Conservation (phyloP, 495 filamentous ascomycete genomes). For the Pyronema domesticum region DNA sequence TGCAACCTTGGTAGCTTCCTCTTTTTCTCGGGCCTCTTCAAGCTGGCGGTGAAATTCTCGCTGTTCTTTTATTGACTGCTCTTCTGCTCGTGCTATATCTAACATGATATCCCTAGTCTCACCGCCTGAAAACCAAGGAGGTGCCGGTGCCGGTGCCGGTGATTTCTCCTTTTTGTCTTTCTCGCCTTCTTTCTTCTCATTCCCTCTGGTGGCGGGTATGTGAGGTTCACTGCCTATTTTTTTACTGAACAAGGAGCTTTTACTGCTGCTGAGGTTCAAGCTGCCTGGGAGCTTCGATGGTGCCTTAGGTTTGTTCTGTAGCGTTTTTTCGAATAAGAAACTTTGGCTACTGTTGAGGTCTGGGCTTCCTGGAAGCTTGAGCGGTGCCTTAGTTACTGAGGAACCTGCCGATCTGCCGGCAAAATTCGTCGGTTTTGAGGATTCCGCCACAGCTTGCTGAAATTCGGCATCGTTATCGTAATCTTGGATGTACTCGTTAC, state of each 20-base stretch:
- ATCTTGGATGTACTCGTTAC: slow-evolving; percentile 5
- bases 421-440: slow-evolving; percentile 26
- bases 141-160: slow-evolving; percentile 48
- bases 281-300: too few relatives aligned
- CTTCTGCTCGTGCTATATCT: slow-evolving; percentile 28
- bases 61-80: slow-evolving; percentile 9
- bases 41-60: slow-evolving; percentile 3
- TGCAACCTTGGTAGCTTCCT: slow-evolving; percentile 32
- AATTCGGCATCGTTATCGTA: slow-evolving; percentile 28
- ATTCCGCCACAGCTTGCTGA: slow-evolving; percentile 35
- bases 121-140: slow-evolving; percentile 64
- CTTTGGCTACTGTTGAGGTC: slow-evolving; percentile 21
- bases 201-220: too few relatives aligned
- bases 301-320: too few relatives aligned
- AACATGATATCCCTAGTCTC: slow-evolving; percentile 35
- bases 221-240: too few relatives aligned
- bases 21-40: slow-evolving; percentile 25
- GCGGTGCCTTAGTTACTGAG: neutral
- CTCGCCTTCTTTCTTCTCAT: slow-evolving; percentile 9
- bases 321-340: slow-evolving; percentile 12
- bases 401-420: neutral
- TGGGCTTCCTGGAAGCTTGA: neutral
- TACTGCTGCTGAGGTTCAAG: too few relatives aligned
- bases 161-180: slow-evolving; percentile 37
- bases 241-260: too few relatives aligned